Evolutionary conservation across 129 eudicot species (phyloP), one percentile per base, ranked within the genome.

Genomic region (Silybum marianum): DNA sequence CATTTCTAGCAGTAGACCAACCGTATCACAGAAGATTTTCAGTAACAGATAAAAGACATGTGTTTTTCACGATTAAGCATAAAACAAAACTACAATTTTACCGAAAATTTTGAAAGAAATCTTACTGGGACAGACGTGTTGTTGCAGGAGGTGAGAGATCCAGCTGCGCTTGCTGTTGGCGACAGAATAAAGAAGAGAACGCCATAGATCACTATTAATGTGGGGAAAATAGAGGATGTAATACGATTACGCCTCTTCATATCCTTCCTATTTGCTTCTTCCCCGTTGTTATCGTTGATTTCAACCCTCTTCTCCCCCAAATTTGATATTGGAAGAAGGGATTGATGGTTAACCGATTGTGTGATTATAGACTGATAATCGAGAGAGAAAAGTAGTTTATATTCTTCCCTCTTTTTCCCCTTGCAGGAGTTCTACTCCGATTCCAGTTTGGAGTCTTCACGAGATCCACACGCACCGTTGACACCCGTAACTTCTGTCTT

Each of bases 61-160:
- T 25, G 11, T 16, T 46, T 14, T 48, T 14, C 7, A 48, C 60
- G 60, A 48, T 54, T 21, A 16, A 54, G 22, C 66, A 18, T 54
- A 54, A 1, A 21, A 32, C 36, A 11, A 36, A 77, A 62, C 72
- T 13, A 34, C 13, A 76, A 77, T 32, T 38, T n/a, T 66, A 83
- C 60, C 25, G 69, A 69, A 48, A 36, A n/a, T n/a, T 77, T 72
- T 63, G 58, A 71, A 70, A 26, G 58, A 77, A 78, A 77, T 83
- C 82, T 77, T 77, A 80, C 86, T 71, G 86, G 68, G 28, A 83
- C 82, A 77, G 86, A 77, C 42, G 32, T 24, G 74, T 83, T 72
- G 42, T 83, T 76, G 71, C 86, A 83, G 72, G 82, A 83, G 51
- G 78, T 82, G 78, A 82, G 74, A 77, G 86, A 83, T 83, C 79